Conservation (phyloP, 2,329 filamentous ascomycete species). For the Cercospora citrullina region DNA sequence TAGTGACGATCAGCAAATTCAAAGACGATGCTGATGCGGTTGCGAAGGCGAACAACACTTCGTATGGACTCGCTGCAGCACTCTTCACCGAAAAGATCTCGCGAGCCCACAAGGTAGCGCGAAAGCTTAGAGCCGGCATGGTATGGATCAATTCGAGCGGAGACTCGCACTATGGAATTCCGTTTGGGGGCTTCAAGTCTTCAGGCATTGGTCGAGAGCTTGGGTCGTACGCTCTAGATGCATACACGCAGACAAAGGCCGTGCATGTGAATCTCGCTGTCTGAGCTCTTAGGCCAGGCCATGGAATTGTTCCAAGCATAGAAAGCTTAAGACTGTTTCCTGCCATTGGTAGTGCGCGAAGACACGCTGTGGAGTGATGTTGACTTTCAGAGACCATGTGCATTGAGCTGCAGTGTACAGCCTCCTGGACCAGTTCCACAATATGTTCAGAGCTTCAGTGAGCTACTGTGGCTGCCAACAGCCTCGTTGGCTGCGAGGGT, state of each 20-base stretch:
- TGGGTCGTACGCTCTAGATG: slow-evolving; percentile 11
- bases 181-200: slow-evolving; percentile 48
- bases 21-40: slow-evolving; percentile 58
- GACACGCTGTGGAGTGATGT: neutral
- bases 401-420: neutral
- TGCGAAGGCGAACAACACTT: slow-evolving; percentile 57
- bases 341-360: neutral
- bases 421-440: neutral
- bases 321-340: neutral
- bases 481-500: neutral
- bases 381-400: too few relatives aligned
- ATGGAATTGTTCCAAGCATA: neutral
- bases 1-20: slow-evolving; percentile 60
- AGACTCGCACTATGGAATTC: slow-evolving; percentile 33
- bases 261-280: slow-evolving; percentile 37
- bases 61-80: slow-evolving; percentile 56
- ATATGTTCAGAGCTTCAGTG: neutral
- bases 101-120: slow-evolving; percentile 54
- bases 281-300: neutral
- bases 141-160: slow-evolving; percentile 65
- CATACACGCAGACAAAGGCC: slow-evolving; percentile 16
- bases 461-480: neutral
- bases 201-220: slow-evolving; percentile 15
- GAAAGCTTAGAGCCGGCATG: slow-evolving; percentile 63
- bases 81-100: slow-evolving; percentile 63